Conservation (phyloP, 2,329 filamentous ascomycete species). For the Fusarium oxysporum region DNA sequence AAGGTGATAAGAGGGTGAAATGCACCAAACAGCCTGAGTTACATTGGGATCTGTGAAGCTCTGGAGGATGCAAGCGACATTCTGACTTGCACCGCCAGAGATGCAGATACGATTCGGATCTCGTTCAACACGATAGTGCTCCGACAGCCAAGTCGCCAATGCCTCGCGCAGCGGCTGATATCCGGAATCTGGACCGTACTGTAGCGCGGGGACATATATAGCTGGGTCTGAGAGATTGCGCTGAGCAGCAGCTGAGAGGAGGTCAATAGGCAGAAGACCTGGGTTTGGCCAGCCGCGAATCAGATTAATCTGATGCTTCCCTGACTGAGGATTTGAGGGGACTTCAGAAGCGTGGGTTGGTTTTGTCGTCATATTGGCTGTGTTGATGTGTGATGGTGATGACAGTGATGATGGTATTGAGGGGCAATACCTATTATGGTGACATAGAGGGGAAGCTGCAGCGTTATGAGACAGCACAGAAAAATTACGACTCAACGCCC, state of each 20-base stretch:
- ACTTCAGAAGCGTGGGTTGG: constrained; percentile 26
- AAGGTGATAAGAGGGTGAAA: constrained; percentile 86
- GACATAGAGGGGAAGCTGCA: constrained; percentile 2
- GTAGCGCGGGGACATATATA: constrained; percentile 72
- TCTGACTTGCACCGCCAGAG: constrained; percentile 87
- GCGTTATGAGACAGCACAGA: background rate
- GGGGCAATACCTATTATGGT: constrained; percentile 2
- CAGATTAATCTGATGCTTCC: constrained; percentile 68
- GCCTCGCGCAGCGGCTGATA: constrained; percentile 75
- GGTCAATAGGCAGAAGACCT: constrained; percentile 71
- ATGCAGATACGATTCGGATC: constrained; percentile 76
- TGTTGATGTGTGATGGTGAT: background rate
- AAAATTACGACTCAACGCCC: background rate
- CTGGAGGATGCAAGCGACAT: constrained; percentile 79
- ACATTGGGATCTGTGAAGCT: constrained; percentile 83
- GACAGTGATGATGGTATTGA: constrained; percentile 13
- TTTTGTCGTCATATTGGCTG: constrained; percentile 7
- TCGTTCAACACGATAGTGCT: constrained; percentile 64
- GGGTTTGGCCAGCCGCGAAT: constrained; percentile 75
- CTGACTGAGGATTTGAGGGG: constrained; percentile 36
- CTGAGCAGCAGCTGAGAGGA: constrained; percentile 71
- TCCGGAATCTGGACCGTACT: constrained; percentile 84
- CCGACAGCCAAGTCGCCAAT: constrained; percentile 76
- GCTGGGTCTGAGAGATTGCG: constrained; percentile 70
- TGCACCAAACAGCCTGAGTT: constrained; percentile 82